Evolutionary conservation across 1,284 basidiomycete genomes (phyloP), one percentile per base, ranked within the genome.

Genomic region (Xerocomus minutiporus): DNA sequence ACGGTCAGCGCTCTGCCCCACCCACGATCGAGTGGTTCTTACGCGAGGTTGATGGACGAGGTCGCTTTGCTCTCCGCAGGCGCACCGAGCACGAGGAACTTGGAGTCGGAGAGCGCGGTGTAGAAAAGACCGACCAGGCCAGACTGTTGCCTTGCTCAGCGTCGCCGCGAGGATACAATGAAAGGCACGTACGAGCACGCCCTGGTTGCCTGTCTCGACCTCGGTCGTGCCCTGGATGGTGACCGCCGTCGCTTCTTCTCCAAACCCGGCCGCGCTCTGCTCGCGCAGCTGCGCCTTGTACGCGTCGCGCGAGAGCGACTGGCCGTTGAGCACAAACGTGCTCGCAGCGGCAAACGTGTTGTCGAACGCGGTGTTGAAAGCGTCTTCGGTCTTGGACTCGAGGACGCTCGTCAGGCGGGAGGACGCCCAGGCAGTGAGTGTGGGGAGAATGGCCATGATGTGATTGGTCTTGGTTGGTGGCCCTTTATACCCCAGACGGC

Each of bases 341-440:
- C 61, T 64, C 4, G 69, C n/a, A 15, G 58, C 4, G 2, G 68
- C 61, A 51, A 76, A 62, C 43, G 71, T 71, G 0, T 52, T 57
- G 25, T 73, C 67, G 55, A 75, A 75, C 3, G 66, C 61, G 5
- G 43, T 29, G 31, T 68, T 45, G 50, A 76, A 75, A 11, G 57
- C 62, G 0, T 45, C 48, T n/a, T 57, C 34, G 2, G 61, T 66
- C 35, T 66, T 72, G 8, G 73, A 66, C 34, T 61, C 41, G 50
- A 73, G 65, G 42, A 77, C n/a, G 17, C 67, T 52, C 1, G 58
- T 63, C 55, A 76, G 46, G 48, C 50, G 71, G 29, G 62, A 54
- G 46, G 73, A 52, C 9, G 68, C 66, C 68, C 69, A 77, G 20
- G 60, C 51, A 5, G 69, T 65, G 48, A 77, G 74, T 4, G 61